Base-by-base conservation (phyloP, 129 eudicot genomes). In the Lactuca saligna region DNA sequence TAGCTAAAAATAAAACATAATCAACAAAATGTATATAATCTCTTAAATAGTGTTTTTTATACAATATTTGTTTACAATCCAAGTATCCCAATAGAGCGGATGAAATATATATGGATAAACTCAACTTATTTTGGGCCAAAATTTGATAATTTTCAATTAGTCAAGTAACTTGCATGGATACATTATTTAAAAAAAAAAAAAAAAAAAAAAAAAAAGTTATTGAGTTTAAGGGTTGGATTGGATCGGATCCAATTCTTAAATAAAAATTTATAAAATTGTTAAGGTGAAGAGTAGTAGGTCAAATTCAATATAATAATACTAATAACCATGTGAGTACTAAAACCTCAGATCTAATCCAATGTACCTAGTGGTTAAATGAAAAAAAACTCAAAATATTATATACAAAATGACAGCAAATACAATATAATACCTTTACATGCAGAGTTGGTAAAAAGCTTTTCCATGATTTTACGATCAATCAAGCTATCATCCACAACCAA, bases 401-500 rank as follows among this genome's bases (percentile, higher is more conserved):
- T 34, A 68, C 0, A 31, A 54, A 61, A 42, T 17, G 63, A 53
- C 41, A 71, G 60, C 10, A 76, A 62, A 20, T 17, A 8, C 42
- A 56, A 14, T 14, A 56, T 17, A 20, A 38, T 73, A 86, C 93
- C 93, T 80, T 78, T 79, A 62, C 79, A 83, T 61, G 88, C 83
- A 83, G 88, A 86, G 74, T 70, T 83, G 70, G 82, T 81, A 70
- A 86, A 82, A 49, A 86, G 88, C 63, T 68, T 86, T 66, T 86
- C 88, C 63, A 86, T 81, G 67, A 80, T 71, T 73, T 83, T 83
- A 38, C 88, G 79, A 61, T 86, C 86, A 63, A 78, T 48, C 61
- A 78, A 66, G 60, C 77, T 78, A 62, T 86, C 86, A 83, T 86
- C 93, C 57, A 83, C 93, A 33, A 80, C 93, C 64, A 86, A 62